Evolutionary conservation across 768 basidiomycete genomes (phyloP).

Genomic region (Paxillus ammoniavirescens): DNA sequence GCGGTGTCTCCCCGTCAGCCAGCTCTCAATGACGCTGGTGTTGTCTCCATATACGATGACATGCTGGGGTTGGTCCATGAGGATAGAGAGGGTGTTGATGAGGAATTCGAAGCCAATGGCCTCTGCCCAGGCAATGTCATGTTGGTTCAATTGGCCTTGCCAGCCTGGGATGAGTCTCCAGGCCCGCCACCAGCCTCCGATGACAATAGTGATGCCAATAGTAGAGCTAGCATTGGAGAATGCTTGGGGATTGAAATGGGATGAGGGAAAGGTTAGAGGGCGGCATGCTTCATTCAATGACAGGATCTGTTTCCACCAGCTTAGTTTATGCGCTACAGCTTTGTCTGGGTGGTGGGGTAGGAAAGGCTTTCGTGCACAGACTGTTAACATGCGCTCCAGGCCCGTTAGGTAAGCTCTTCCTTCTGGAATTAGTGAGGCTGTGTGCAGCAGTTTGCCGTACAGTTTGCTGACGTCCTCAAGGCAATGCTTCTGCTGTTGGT

Average conservation of each 20-base stretch:
- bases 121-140: conserved; percentile 20
- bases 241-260: conserved; percentile 13
- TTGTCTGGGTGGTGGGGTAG: conserved; percentile 14
- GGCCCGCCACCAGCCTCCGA: conserved; percentile 19
- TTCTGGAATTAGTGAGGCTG: conserved; percentile 25
- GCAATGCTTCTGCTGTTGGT: background rate
- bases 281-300: background rate
- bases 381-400: conserved; percentile 36
- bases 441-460: conserved; percentile 4
- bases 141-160: background rate
- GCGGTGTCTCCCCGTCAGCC: conserved; percentile 3
- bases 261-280: background rate
- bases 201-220: conserved; percentile 12
- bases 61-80: background rate
- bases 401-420: conserved; percentile 39
- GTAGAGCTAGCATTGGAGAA: conserved; percentile 19
- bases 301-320: background rate
- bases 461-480: conserved; percentile 2
- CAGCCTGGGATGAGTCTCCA: conserved; percentile 15
- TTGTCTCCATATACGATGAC: conserved; percentile 11
- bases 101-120: conserved; percentile 18
- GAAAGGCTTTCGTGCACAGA: conserved; percentile 30
- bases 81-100: background rate
- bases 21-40: conserved; percentile 10
- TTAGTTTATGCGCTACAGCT: background rate